Base-by-base conservation (phyloP, 1,284 basidiomycete genomes). In the Ustilago shanxiensis region DNA sequence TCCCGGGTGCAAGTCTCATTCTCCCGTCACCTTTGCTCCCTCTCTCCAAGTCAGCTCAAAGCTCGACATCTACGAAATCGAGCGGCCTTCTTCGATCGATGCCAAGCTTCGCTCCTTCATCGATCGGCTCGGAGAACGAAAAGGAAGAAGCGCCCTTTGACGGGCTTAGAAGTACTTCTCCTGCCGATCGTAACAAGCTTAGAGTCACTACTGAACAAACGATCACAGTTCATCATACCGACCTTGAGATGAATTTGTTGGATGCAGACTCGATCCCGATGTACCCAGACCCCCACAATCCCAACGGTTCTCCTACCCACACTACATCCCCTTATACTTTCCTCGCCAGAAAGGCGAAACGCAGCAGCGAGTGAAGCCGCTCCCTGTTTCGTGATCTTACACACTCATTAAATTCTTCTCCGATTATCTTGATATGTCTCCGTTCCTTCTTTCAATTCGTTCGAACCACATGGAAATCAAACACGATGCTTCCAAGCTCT, bases 41-140 rank as follows among this genome's bases (percentile, higher is more conserved):
- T 7, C n/a, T 18, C n/a, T 33, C 31, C 29, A 53, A 33, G 24
- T 35, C 28, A 8, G 13, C 35, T 35, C 29, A n/a, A 53, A 53
- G 35, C 35, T 31, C 53, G 26, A 39, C 37, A 7, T 20, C 10
- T 8, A 22, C 6, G 2, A 8, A 26, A 8, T 31, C 54, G 22
- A 35, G 54, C 5, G 39, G 20, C 0, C 54, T 51, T 0, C 33
- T 66, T 56, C 56, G 57, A 10, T 29, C 54, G 8, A 41, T 47
- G 54, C 26, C 47, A 1, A 57, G 66, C 50, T 57, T 57, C 18
- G 14, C 66, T 1, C 55, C 60, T 16, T 53, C 49, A 13, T n/a
- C n/a, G n/a, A 24, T 11, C 24, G 18, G 16, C 8, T 44, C 41
- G 9, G n/a, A 33, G 3, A 13, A 14, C 44, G 39, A 58, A 18